phyloP scores from a whole-genome alignment of 805 yeast species.

The Lachancea lanzarotensis region DNA sequence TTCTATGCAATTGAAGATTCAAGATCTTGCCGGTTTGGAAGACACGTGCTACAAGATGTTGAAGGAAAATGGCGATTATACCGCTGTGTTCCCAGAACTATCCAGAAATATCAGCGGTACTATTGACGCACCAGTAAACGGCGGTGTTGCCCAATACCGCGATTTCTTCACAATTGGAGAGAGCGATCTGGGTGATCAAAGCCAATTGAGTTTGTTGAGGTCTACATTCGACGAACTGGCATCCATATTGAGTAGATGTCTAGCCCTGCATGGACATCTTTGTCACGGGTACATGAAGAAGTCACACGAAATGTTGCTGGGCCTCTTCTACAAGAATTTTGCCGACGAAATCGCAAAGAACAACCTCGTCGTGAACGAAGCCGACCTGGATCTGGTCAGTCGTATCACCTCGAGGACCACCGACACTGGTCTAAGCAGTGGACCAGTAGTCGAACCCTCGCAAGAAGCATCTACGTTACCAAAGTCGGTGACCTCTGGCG shows the following conservation, averaged over 20 bases:
- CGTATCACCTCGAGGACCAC: constrained; percentile 6
- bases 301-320: constrained; percentile 62
- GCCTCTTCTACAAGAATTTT: constrained; percentile 62
- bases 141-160: constrained; percentile 82
- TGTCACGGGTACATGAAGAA: constrained; percentile 49
- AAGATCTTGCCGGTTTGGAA: constrained; percentile 65
- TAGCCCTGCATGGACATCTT: constrained; percentile 61
- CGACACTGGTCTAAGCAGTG: constrained; percentile 3
- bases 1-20: constrained; percentile 58
- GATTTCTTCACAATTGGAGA: constrained; percentile 47
- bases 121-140: constrained; percentile 87
- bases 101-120: constrained; percentile 75
- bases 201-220: constrained; percentile 28
- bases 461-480: neutral
- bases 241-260: constrained; percentile 54
- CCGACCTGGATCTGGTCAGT: constrained; percentile 10
- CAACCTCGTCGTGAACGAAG: constrained; percentile 23
- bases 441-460: neutral
- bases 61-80: constrained; percentile 44
- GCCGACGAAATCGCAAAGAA: constrained; percentile 48
- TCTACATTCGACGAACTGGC: constrained; percentile 63
- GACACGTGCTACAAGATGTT: constrained; percentile 47
- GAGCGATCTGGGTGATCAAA: constrained; percentile 26
- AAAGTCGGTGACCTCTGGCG: constrained; percentile 7
- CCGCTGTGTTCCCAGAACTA: constrained; percentile 51